phyloP scores from a whole-genome alignment of 1,284 basidiomycete species.

The Retiboletus flavoniger region DNA sequence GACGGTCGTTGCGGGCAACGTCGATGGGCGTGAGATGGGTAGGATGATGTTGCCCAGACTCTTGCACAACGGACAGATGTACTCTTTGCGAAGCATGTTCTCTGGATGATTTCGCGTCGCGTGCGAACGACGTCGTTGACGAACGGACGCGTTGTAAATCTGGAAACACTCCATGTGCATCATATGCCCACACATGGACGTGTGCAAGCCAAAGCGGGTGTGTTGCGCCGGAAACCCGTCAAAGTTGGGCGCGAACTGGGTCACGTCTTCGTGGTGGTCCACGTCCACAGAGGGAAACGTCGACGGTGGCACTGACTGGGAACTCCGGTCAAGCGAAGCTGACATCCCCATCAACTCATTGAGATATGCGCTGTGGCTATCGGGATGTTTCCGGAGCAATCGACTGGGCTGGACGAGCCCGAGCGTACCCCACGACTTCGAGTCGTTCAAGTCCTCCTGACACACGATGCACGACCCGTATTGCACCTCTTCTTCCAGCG shows the following conservation, averaged over 20 bases:
- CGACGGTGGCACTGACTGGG: slow-evolving; percentile 20
- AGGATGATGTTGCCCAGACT: slow-evolving; percentile 93
- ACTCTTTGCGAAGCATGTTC: slow-evolving; percentile 89
- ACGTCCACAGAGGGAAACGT: slow-evolving; percentile 57
- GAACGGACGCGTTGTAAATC: slow-evolving; percentile 84
- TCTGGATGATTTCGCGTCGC: slow-evolving; percentile 95
- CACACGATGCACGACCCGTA: slow-evolving; percentile 97
- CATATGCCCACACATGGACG: slow-evolving; percentile 93
- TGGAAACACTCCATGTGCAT: slow-evolving; percentile 98
- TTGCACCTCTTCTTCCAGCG: slow-evolving; percentile 50
- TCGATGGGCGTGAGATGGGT: slow-evolving; percentile 63
- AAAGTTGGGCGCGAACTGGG: slow-evolving; percentile 51
- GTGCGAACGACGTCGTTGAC: slow-evolving; percentile 77
- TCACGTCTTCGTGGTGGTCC: slow-evolving; percentile 50
- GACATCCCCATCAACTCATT: slow-evolving; percentile 73
- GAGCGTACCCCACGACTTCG: slow-evolving; percentile 84
- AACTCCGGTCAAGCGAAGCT: slow-evolving; percentile 63
- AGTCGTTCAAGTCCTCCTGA: slow-evolving; percentile 84
- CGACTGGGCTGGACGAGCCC: slow-evolving; percentile 89
- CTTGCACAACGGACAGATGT: slow-evolving; percentile 98
- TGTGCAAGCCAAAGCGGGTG: slow-evolving; percentile 82
- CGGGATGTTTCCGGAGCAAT: slow-evolving; percentile 77
- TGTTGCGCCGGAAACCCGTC: slow-evolving; percentile 73
- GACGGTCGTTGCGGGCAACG: slow-evolving; percentile 49
- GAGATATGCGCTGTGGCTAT: slow-evolving; percentile 66